Evolutionary conservation across 192 early-diverging fungal genomes (phyloP), one percentile per base, ranked within the genome.

Genomic region (Coemansia sp.): DNA sequence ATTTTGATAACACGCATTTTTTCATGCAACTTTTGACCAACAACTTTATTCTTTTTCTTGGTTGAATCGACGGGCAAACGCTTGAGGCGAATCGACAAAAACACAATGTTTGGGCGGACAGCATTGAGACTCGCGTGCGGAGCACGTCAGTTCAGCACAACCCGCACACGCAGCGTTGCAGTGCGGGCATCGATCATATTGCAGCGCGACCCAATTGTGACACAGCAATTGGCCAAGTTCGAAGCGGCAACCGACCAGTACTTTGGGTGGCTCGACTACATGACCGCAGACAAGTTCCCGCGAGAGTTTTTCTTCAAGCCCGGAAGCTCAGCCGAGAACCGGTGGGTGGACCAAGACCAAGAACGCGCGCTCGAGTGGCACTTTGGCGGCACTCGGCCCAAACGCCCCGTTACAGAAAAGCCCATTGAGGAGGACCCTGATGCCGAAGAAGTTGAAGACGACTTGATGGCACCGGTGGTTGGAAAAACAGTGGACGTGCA

Each of bases 401-500:
- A 52, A 36, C 21, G 38, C 23, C 40, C 40, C 0, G 40, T n/a
- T 11, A n/a, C 52, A 48, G 8, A 8, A 48, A 20, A 17, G 28
- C 23, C 2, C 5, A 5, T 28, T 15, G 15, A 9, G 14, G 51
- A 54, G 17, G 24, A 54, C 2, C 50, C 42, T 1, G 42, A 52
- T 2, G 24, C 18, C 8, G 52, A 54, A 28, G 52, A 54, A n/a
- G 52, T 5, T 4, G 52, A 54, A 28, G 52, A 54, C 25, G 46
- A 48, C 21, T 46, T 37, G 15, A 20, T 42, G 34, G 12, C 18
- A 0, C 17, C 48, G 48, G 48, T 4, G 18, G n/a, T 8, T 9
- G 18, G 20, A 76, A 87, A 61, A 76, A 73, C 47, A 67, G 89
- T 91, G 18, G 82, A 81, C 24, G 77, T 84, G 40, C 81, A 80